These are phyloP conservation scores for Aureobasidium sp. DNA, from an alignment of 2,329 filamentous ascomycete species.

Conservation along the genomic window DNA sequence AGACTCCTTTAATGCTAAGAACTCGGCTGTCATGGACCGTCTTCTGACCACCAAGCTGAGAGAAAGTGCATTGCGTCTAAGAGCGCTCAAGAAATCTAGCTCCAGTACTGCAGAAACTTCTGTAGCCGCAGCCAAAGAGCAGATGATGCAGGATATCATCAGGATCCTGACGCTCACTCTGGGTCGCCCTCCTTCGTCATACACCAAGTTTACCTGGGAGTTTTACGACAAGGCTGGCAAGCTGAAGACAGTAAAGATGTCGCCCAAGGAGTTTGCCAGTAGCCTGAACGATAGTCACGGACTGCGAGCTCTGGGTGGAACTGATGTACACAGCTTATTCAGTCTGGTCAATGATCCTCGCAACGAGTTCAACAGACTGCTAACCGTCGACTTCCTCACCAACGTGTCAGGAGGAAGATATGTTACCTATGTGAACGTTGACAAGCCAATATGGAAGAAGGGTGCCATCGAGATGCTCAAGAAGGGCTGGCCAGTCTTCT, in stretches of 20 bases:
- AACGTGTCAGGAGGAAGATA: slow-evolving; percentile 72
- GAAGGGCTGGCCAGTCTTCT: slow-evolving; percentile 75
- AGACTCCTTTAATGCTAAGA: slow-evolving; percentile 71
- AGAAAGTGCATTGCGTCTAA: slow-evolving; percentile 71
- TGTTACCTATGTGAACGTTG: slow-evolving; percentile 77
- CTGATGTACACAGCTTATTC: slow-evolving; percentile 62
- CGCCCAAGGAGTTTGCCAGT: slow-evolving; percentile 64
- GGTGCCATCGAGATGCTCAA: slow-evolving; percentile 72
- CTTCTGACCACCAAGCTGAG: slow-evolving; percentile 78
- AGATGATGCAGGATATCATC: slow-evolving; percentile 74
- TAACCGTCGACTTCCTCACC: slow-evolving; percentile 72
- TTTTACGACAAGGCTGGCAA: slow-evolving; percentile 65
- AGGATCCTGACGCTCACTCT: slow-evolving; percentile 75
- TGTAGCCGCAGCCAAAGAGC: slow-evolving; percentile 54
- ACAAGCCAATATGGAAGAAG: slow-evolving; percentile 63
- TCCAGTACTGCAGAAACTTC: slow-evolving; percentile 31
- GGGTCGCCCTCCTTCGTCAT: slow-evolving; percentile 66
- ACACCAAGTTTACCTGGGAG: slow-evolving; percentile 69
- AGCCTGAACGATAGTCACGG: slow-evolving; percentile 56
- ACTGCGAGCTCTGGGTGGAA: slow-evolving; percentile 51
- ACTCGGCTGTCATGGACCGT: slow-evolving; percentile 61
- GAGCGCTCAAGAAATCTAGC: slow-evolving; percentile 44
- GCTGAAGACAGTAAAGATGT: slow-evolving; percentile 55
- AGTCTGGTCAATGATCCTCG: slow-evolving; percentile 82
- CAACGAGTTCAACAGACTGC: slow-evolving; percentile 62